phyloP scores from a whole-genome alignment of 345 rosid species.

The Cardamine occulta region DNA sequence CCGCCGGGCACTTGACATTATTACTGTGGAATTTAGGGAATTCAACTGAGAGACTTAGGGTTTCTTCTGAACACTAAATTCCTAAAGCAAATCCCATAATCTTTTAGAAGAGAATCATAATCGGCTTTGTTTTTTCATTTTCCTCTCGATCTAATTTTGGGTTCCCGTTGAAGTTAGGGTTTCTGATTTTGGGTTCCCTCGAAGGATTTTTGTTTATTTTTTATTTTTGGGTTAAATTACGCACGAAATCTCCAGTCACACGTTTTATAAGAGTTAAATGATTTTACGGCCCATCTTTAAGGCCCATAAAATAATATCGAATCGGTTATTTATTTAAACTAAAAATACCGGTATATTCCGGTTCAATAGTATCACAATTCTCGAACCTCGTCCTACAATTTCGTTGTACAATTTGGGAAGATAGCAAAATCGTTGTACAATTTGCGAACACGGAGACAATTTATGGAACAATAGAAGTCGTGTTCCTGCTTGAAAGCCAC shows the following conservation, averaged over 20 bases:
- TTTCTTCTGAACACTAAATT: conserved; percentile 27
- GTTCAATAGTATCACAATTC: not conserved
- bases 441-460: no score
- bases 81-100: not conserved
- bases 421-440: no score
- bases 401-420: no score
- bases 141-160: conserved; percentile 39
- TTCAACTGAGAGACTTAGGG: conserved; percentile 8
- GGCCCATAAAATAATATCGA: conserved; percentile 19
- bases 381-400: no score
- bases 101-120: not conserved
- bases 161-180: conserved; percentile 50
- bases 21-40: not conserved
- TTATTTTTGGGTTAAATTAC: not conserved
- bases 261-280: not conserved
- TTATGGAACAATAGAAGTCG: no score
- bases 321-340: not conserved
- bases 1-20: conserved; percentile 43
- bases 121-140: not conserved
- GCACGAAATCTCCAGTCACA: conserved; percentile 18
- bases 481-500: no score
- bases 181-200: conserved; percentile 33
- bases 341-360: not conserved
- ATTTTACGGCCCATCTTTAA: not conserved
- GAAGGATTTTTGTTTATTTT: not conserved